These are phyloP conservation scores for Penicillium turbatum DNA, from an alignment of 495 filamentous ascomycete species.

Conservation along the genomic window DNA sequence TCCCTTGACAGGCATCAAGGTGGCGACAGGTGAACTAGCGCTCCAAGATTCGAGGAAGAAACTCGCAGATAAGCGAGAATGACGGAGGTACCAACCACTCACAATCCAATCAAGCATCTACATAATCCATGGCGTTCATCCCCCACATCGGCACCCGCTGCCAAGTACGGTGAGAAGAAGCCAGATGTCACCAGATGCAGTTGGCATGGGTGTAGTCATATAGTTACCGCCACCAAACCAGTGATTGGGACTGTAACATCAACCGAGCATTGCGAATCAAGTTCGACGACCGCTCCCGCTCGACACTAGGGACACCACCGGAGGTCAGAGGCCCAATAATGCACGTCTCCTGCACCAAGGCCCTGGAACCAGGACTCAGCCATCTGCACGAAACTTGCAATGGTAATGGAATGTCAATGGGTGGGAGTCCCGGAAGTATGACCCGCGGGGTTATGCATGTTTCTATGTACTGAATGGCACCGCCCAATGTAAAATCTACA, in stretches of 20 bases:
- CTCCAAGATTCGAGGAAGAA: not conserved
- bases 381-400: slow-evolving; percentile 8
- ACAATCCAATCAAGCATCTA: not conserved
- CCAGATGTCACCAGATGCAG: not conserved
- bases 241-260: not conserved
- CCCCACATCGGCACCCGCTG: too few relatives aligned
- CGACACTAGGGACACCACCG: not conserved
- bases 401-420: slow-evolving; percentile 5
- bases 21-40: not conserved
- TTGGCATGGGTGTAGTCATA: not conserved
- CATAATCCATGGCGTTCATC: not conserved
- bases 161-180: slow-evolving; percentile 2
- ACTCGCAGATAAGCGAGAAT: not conserved
- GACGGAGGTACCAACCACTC: not conserved
- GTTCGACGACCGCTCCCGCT: not conserved
- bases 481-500: not conserved
- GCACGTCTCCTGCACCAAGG: slow-evolving; percentile 11
- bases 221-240: not conserved
- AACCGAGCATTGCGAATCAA: not conserved
- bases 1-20: not conserved
- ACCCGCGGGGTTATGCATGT: not conserved
- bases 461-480: not conserved
- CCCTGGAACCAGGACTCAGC: slow-evolving; percentile 11
- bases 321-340: slow-evolving; percentile 9
- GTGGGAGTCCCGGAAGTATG: not conserved